Base-by-base conservation (phyloP, 768 basidiomycete genomes). In the Rhodosporidiobolus sp. region DNA sequence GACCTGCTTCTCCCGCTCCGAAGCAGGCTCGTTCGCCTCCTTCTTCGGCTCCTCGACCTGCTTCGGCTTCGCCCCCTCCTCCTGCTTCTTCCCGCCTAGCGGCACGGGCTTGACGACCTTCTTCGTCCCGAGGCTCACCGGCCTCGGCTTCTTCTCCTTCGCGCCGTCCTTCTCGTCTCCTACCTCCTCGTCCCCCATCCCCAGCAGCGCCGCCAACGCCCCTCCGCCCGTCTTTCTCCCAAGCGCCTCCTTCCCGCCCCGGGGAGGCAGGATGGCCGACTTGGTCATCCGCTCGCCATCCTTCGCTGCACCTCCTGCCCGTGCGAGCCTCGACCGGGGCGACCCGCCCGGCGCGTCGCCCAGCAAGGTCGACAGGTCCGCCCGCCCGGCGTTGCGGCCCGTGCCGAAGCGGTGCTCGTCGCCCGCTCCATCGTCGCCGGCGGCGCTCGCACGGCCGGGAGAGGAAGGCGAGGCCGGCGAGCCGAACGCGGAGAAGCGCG, bases 111-210 rank as follows among this genome's bases (percentile, higher is more conserved):
- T 43, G 38, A 43, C 38, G 8, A 43, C 38, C 38, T 43, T 43
- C 38, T 43, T 43, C 48, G 14, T 19, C 30, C 11, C 9, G 20
- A 24, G 12, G 32, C 17, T 20, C 49, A 14, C 19, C n/a, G 22
- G 22, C 12, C 28, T 28, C 30, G 65, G 32, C 4, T 30, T 8
- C n/a, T 16, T 19, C 17, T 4, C 45, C 19, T 35, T 32, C 26
- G 58, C 26, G 50, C 48, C 49, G 14, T 70, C 74, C 34, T 72
- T 56, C 46, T 76, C 74, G n/a, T 30, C 67, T n/a, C n/a, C n/a
- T n/a, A n/a, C 74, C 34, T 72, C 61, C 46, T 76, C 74, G n/a
- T 30, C 67, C 28, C 66, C 70, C 22, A 76, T n/a, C 4, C 74
- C 74, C 7, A 76, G 48, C 46, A 76, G 22, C 22, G 74, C 52